Evolutionary conservation across 768 basidiomycete species (phyloP), one percentile per base, ranked within the genome.

Genomic region (Cystobasidium tubakii): DNA sequence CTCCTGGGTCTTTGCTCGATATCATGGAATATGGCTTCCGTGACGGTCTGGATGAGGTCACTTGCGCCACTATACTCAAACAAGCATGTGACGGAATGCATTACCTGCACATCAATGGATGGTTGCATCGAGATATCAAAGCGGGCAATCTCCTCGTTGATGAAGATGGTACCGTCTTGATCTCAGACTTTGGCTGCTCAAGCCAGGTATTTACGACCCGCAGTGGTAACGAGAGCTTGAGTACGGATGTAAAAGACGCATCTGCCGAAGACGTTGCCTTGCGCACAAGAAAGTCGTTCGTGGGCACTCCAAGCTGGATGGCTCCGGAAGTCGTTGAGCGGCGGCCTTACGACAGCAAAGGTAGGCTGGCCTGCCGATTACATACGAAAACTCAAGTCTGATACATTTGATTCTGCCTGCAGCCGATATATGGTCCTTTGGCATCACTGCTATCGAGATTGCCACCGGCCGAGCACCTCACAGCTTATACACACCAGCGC

Each of bases 221-320:
- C n/a, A 66, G 70, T 27, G 46, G 50, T 19, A 19, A 54, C 10
- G n/a, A 29, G 10, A 54, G 10, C 7, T 4, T 29, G 36, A 74
- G 57, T 29, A 33, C 60, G 42, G 42, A 34, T 3, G 42, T 33
- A 15, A 46, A 29, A 23, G 21, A 1, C 63, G 73, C 9, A 34
- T 43, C 27, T 36, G 39, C 34, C n/a, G 44, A n/a, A 9, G 90
- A 92, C 77, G 85, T 87, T n/a, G 43, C 79, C 21, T 82, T 90
- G 13, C 86, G 88, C n/a, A 92, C 90, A 79, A 86, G 93, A 72
- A 90, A 89, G 79, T 90, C 89, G 12, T 96, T 96, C 79, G 94
- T 96, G 17, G 94, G 94, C 62, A 96, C 93, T 87, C 94, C 94
- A 0, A 91, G 90, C 80, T 96, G 91, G 91, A 97, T 96, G 93